Evolutionary conservation across 2,329 filamentous ascomycete genomes (phyloP), one percentile per base, ranked within the genome.

Genomic region (Trichoderma citrinoviride): DNA sequence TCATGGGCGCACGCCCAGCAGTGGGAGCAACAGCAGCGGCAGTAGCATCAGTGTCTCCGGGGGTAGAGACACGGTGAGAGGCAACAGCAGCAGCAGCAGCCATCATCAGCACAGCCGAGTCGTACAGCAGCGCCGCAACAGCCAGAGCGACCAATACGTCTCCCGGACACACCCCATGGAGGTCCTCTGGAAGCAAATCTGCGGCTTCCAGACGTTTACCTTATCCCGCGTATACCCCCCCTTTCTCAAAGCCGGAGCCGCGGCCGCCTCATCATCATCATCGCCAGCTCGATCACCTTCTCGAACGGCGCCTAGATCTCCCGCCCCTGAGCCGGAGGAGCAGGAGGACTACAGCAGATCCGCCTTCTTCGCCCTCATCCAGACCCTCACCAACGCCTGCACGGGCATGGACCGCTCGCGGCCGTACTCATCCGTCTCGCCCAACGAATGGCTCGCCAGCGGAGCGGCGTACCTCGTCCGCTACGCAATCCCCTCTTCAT

Each of bases 381-480:
- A 77, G 27, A 77, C 74, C 3, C 71, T 77, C 5, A 73, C 74
- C 21, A 77, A 77, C 52, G 75, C 67, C 2, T 74, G 72, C 57
- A 66, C 73, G 19, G 71, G 73, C 44, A 69, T 68, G 27, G 73
- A 74, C 50, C 72, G 73, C 19, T 66, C 69, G 25, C 67, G 72
- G 2, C 64, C 67, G 2, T 73, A 76, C 53, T 66, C 67, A 10
- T 67, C 63, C 23, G 65, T 76, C 14, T 61, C 72, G 0, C 49
- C 69, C 6, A 55, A 65, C 5, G 71, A 74, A 63, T 75, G 73
- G 70, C 67, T 77, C 10, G 71, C 73, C 58, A 67, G 72, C 57
- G 75, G 71, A 1, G 75, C 74, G 2, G 73, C 75, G 7, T 77
- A 77, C 56, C 67, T 77, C 7, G 66, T 72, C 0, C 71, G 71